A percentile compares a stretch with the other conserved stretches of the same genome.
Conservation (phyloP, 176 grass and related monocot genomes). For the Zizania latifolia region DNA sequence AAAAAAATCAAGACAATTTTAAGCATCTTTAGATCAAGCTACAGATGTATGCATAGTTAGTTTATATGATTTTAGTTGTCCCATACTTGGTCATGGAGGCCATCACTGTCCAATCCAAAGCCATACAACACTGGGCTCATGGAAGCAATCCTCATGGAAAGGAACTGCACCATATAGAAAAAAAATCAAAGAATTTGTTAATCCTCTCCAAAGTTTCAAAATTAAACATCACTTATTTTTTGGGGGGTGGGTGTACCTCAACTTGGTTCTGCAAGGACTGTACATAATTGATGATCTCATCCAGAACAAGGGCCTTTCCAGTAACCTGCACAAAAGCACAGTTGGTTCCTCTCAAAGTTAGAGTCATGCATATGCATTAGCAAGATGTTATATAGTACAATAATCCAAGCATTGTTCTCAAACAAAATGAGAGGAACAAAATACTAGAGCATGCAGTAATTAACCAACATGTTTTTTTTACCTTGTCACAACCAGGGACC, state of each 20-base stretch:
- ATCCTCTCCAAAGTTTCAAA: not conserved
- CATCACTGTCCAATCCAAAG: constrained; percentile 50
- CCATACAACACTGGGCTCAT: constrained; percentile 60
- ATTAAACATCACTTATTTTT: constrained; percentile 7
- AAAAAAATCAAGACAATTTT: constrained; percentile 14
- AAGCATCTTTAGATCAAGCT: not conserved
- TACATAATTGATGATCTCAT: constrained; percentile 97
- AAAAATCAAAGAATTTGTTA: not conserved
- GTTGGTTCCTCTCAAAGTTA: constrained; percentile 21
- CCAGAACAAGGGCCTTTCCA: constrained; percentile 80
- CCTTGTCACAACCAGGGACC: constrained; percentile 96
- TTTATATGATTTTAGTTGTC: too few relatives aligned
- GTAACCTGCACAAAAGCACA: constrained; percentile 47
- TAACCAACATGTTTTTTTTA: constrained; percentile 28
- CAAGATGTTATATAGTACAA: too few relatives aligned
- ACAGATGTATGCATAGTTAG: not conserved
- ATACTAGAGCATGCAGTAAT: not conserved
- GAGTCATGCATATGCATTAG: not conserved
- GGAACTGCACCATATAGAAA: constrained; percentile 54
- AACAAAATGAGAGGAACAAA: not conserved
- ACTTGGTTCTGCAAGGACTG: constrained; percentile 94
- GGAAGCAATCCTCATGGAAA: constrained; percentile 93
- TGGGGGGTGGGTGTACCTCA: constrained; percentile 61
- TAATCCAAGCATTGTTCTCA: not conserved
- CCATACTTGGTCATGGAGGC: constrained; percentile 49